These are phyloP conservation scores for Colletotrichum gigasporum DNA, from an alignment of 2,329 filamentous ascomycete species.

Conservation along the genomic window DNA sequence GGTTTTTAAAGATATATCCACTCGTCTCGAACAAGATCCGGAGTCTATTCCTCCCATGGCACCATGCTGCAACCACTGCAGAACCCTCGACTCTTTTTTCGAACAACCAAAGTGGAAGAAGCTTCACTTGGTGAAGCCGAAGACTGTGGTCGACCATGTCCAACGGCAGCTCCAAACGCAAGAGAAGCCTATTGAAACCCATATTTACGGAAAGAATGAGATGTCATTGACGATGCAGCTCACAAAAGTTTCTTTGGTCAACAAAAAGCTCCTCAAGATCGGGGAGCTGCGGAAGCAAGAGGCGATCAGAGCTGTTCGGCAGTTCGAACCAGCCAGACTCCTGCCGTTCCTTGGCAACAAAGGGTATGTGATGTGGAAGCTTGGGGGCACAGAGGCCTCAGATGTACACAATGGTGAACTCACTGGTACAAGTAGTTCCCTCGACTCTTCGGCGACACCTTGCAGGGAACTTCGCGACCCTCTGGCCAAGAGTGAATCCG, in stretches of 20 bases:
- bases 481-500: background rate
- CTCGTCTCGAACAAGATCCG: constrained; percentile 1
- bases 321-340: constrained; percentile 15
- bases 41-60: constrained; percentile 6
- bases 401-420: background rate
- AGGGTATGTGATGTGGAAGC: constrained; percentile 17
- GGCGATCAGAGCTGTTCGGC: constrained; percentile 1
- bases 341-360: constrained; percentile 22
- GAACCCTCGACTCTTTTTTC: constrained; percentile 11
- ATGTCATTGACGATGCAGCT: constrained; percentile 15
- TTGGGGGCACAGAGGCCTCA: constrained; percentile 4
- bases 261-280: constrained; percentile 2
- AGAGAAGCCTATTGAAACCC: constrained; percentile 13
- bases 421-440: background rate
- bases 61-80: constrained; percentile 16
- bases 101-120: constrained; percentile 24
- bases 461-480: background rate
- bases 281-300: constrained; percentile 8
- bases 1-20: constrained; percentile 19
- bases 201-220: constrained; percentile 18
- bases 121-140: constrained; percentile 16
- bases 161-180: constrained; percentile 1
- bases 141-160: constrained; percentile 6
- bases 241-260: constrained; percentile 14
- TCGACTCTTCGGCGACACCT: background rate